Base-by-base conservation (phyloP, 176 grass and related monocot genomes). In the Oryza rufipogon region DNA sequence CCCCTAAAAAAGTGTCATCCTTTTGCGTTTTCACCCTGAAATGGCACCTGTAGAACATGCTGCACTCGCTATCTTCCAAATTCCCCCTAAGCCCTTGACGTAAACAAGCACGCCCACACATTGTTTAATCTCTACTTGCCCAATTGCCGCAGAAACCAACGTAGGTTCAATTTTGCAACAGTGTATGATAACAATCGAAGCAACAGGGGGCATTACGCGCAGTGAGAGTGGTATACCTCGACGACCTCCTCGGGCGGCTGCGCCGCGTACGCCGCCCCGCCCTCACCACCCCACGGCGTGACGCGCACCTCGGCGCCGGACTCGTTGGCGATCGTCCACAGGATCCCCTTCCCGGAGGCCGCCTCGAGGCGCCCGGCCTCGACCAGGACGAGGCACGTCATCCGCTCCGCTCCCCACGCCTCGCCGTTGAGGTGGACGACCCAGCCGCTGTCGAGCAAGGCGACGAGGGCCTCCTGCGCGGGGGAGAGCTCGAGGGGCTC, bases 391-490 rank as follows among this genome's bases (percentile, higher is more conserved):
- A 78, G 60, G 87, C 81, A 88, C 39, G 36, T 38, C 68, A 74
- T 70, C 61, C 19, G 20, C 11, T 47, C 74, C 3, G 56, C 52
- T 5, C 33, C 68, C 11, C 28, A 28, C 11, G 32, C 13, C 1
- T 8, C 46, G 23, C 39, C 60, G 45, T 47, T 4, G 51, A 54
- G 19, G 81, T 80, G 64, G 36, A 84, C 74, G 75, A 65, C 73
- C 16, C 80, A 69, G 67, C 28, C 60, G 17, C 20, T 47, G 36
- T 74, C 81, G 34, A 80, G 2, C n/a, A 88, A 69, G 81, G 81
- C 60, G 47, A 80, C 34, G 34, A 88, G 87, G 9, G 81, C 87
- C 69, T 88, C 86, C 87, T 88, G 87, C 75, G 64, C 81, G 36
- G 87, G 87, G 1, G 87, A 88, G 80, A 88, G 86, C 22, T 36